Base-by-base conservation (phyloP, 306 rosid species). In the Quillaja saponaria region DNA sequence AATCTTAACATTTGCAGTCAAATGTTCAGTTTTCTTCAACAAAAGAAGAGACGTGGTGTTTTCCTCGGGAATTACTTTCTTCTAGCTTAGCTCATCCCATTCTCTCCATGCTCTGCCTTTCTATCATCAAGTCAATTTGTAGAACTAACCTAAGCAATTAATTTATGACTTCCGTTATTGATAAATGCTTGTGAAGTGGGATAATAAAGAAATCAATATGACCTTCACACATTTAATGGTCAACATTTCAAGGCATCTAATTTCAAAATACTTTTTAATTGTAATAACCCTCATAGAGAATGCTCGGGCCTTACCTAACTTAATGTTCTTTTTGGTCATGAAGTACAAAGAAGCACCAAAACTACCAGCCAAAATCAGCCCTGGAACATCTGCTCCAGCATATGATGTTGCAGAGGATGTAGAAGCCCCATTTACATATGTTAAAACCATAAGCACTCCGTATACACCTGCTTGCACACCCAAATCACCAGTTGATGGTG, bases 331-430 rank as follows among this genome's bases (percentile, higher is more conserved):
- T 71, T 84, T 89, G 37, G 99, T 86, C 96, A 92, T 77, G 76
- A 92, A 92, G 80, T 89, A 92, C 78, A 92, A 72, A 75, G 96
- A 89, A 83, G 91, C 99, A 61, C 99, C 99, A 83, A 92, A 92
- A 78, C 99, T 92, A 72, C 99, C 94, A 56, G 99, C 99, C 90
- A 92, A 81, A 70, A 92, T 82, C 70, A 92, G 87, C 72, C 99
- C 99, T 20, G 99, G 87, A 66, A 89, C 87, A 84, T 92, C 95
- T 9, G 89, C 84, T 47, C 84, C 99, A 7, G 76, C 82, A 68
- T 89, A 86, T 0, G 87, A 76, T 31, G 55, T 65, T 7, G 71
- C 55, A 60, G 88, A 64, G 10, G 90, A 67, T 35, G 76, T 33
- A 37, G 95, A 71, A 63, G 83, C 15, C 61, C 96, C 99, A 48